Percentiles rank a stretch among this genome's conserved stretches.
Evolutionary conservation across 345 rosid species (phyloP).

Genomic region (Salix exigua): DNA sequence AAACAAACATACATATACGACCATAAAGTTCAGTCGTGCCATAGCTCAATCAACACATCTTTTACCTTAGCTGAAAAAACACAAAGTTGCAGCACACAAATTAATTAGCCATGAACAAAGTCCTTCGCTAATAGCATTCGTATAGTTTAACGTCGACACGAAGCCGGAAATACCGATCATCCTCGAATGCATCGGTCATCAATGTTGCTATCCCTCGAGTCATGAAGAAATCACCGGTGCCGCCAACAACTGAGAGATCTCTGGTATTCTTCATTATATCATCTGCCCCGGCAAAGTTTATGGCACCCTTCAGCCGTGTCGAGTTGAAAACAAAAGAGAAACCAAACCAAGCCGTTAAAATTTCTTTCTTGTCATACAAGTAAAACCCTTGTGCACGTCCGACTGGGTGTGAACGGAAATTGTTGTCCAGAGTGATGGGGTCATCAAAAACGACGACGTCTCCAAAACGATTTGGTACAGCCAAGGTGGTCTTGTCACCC

Average conservation of each 20-base stretch:
- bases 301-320: conserved; percentile 48
- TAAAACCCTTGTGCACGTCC: conserved; percentile 39
- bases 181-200: conserved; percentile 51
- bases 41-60: too few relatives aligned
- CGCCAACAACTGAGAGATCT: conserved; percentile 71
- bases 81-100: too few relatives aligned
- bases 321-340: conserved; percentile 65
- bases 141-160: conserved; percentile 46
- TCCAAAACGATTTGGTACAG: conserved; percentile 27
- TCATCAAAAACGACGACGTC: conserved; percentile 37
- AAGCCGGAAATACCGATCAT: conserved; percentile 59
- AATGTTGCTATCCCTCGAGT: conserved; percentile 65
- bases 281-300: conserved; percentile 65
- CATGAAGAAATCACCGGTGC: conserved; percentile 86
- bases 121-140: conserved; percentile 38
- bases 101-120: too few relatives aligned
- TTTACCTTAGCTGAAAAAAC: too few relatives aligned
- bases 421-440: conserved; percentile 31
- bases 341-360: conserved; percentile 44
- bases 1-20: too few relatives aligned
- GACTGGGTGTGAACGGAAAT: conserved; percentile 23
- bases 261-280: conserved; percentile 57
- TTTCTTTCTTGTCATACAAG: conserved; percentile 28
- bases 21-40: too few relatives aligned
- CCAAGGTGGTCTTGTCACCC: conserved; percentile 26